phyloP scores from a whole-genome alignment of 139 green algal genomes.

The Coccomyxa sp. region DNA sequence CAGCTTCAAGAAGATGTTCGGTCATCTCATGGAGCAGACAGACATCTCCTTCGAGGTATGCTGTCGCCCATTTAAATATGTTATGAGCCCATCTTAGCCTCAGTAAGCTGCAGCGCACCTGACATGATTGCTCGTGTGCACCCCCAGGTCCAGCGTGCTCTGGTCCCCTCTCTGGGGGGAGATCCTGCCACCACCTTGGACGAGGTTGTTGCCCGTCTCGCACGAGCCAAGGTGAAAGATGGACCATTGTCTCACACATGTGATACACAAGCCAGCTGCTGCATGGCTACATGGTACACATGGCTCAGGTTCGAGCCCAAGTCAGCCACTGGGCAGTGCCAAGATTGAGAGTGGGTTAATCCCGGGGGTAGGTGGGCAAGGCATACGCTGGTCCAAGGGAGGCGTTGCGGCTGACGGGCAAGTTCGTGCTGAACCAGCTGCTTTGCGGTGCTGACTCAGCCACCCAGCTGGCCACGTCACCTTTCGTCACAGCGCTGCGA shows the following conservation, averaged over 20 bases:
- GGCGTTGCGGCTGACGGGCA: conserved; percentile 69
- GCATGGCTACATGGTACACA: not conserved
- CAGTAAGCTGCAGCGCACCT: not conserved
- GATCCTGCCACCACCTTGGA: conserved; percentile 38
- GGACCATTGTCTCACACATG: not conserved
- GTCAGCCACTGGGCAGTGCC: not conserved
- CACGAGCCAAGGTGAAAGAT: conserved; percentile 48
- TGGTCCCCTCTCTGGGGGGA: conserved; percentile 43
- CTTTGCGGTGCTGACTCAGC: conserved; percentile 1
- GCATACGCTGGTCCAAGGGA: conserved; percentile 51
- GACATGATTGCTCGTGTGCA: not conserved
- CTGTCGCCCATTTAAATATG: not conserved
- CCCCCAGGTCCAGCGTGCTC: conserved; percentile 34
- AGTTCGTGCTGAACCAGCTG: conserved; percentile 69
- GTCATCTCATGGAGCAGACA: conserved; percentile 45
- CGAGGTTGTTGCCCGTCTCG: conserved; percentile 62
- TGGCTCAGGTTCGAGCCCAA: not conserved
- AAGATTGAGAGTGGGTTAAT: not conserved
- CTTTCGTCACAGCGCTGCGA: conserved; percentile 4
- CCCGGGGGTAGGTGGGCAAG: conserved; percentile 38
- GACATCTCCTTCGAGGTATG: conserved; percentile 35
- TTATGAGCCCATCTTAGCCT: not conserved
- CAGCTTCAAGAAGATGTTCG: conserved; percentile 52
- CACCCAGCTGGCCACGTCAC: conserved; percentile 1
- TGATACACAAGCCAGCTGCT: not conserved